These are phyloP conservation scores for Aspergillus carbonarius DNA, from an alignment of 2,329 filamentous ascomycete species.

Conservation along the genomic window DNA sequence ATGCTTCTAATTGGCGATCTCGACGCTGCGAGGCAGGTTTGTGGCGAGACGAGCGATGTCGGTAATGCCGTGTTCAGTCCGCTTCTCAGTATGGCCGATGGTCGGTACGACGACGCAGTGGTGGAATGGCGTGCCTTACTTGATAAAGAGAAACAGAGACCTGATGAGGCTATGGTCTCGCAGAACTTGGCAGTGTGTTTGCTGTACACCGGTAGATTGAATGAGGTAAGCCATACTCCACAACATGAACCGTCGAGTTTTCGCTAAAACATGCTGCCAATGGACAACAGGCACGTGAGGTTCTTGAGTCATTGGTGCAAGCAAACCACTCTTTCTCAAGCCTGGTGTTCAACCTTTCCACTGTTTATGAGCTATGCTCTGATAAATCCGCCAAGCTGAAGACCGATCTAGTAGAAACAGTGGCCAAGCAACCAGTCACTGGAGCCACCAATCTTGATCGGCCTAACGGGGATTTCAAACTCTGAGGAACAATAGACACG, in stretches of 20 bases:
- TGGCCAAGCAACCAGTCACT: slow-evolving; percentile 60
- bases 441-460: slow-evolving; percentile 66
- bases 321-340: slow-evolving; percentile 69
- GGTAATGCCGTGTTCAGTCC: slow-evolving; percentile 49
- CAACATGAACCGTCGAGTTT: not conserved
- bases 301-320: slow-evolving; percentile 67
- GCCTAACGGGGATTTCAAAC: slow-evolving; percentile 71
- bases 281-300: slow-evolving; percentile 56
- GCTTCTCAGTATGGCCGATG: slow-evolving; percentile 75
- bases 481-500: slow-evolving; percentile 46
- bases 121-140: slow-evolving; percentile 59
- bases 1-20: slow-evolving; percentile 79
- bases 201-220: slow-evolving; percentile 75
- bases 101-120: slow-evolving; percentile 65
- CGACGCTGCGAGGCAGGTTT: slow-evolving; percentile 60
- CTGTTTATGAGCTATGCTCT: slow-evolving; percentile 87
- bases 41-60: slow-evolving; percentile 46
- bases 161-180: slow-evolving; percentile 66
- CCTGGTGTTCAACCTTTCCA: slow-evolving; percentile 83
- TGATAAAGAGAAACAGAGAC: slow-evolving; percentile 43
- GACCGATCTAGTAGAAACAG: slow-evolving; percentile 65
- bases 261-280: slow-evolving; percentile 8
- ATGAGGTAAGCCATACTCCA: slow-evolving; percentile 55
- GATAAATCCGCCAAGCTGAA: slow-evolving; percentile 73
- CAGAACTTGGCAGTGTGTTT: slow-evolving; percentile 84